These are phyloP conservation scores for Backusella morwellensis DNA, from an alignment of 192 early-diverging fungal species.

Conservation along the genomic window DNA sequence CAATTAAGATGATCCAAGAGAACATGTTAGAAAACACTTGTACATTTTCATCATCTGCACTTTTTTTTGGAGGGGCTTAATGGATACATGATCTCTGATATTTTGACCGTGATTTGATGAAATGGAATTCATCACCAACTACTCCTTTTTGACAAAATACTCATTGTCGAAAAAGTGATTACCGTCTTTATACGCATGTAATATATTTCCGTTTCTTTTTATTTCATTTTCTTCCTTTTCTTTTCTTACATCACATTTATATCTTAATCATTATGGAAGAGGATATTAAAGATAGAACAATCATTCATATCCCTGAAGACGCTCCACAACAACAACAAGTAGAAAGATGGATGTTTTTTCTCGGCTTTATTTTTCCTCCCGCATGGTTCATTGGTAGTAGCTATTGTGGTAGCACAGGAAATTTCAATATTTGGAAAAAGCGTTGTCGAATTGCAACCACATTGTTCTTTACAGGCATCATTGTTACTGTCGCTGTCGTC, in stretches of 20 bases:
- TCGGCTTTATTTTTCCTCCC: slow-evolving; percentile 26
- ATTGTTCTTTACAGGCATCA: slow-evolving; percentile 15
- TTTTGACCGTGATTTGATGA: background rate
- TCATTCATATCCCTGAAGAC: background rate
- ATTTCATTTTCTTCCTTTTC: background rate
- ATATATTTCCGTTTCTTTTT: background rate
- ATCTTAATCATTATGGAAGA: background rate
- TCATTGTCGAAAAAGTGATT: background rate
- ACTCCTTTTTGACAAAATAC: background rate
- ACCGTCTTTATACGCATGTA: background rate
- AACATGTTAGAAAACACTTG: background rate
- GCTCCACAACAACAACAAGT: background rate
- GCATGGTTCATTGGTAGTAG: slow-evolving; percentile 33
- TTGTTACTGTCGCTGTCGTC: slow-evolving; percentile 17
- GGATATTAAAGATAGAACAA: background rate
- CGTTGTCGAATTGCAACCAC: slow-evolving; percentile 33
- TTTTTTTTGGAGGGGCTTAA: no score
- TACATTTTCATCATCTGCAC: background rate
- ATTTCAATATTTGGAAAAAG: slow-evolving; percentile 18
- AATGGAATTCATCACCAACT: background rate
- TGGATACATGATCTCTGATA: no score
- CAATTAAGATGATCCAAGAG: background rate
- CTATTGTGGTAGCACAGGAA: background rate
- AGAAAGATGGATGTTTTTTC: slow-evolving; percentile 24
- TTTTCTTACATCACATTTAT: background rate